Evolutionary conservation across 371 early-diverging fungal species (phyloP), one percentile per base, ranked within the genome.

Genomic region (Basidiobolus meristosporus): DNA sequence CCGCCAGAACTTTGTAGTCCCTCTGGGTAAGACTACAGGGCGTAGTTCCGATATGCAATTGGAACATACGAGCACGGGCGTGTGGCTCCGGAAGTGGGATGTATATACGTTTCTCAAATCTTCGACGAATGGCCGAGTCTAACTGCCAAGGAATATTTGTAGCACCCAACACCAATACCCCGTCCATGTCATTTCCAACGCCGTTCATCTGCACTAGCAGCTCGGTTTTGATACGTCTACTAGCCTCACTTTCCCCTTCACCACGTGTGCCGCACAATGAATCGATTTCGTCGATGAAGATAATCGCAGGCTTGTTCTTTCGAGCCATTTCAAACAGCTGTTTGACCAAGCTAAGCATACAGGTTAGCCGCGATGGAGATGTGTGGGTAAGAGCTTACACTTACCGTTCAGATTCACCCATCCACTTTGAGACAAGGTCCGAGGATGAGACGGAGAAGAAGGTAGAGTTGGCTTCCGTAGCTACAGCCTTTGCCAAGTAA

Each of bases 201-300:
- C 97, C 97, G 48, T 97, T 86, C 92, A 97, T 93, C 59, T 93
- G 98, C 23, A 97, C 95, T 7, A 95, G 63, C 37, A 97, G 82
- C 62, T 97, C 90, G 2, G 90, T 89, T 60, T 87, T 89, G 57
- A 97, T 90, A 42, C 98, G 68, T 39, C 95, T 65, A 31, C 80
- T 74, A 5, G 98, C 95, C 51, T 97, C 98, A 15, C 75, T 73
- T 62, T 95, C 93, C 7, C 92, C 93, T 45, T 92, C 96, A 17
- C 93, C 91, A 40, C 96, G 74, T 16, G 81, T 54, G 19, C 93
- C 90, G 53, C 90, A 88, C 30, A 97, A 59, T 5, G 95, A 91
- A 62, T 97, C 98, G n/a, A 97, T 83, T 56, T 96, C 95, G 60
- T 96, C 98, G 48, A 97, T 89, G 53, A 97, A 97, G 28, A 97